Conservation (phyloP, 2,329 filamentous ascomycete species). For the Zasmidium angulare region DNA sequence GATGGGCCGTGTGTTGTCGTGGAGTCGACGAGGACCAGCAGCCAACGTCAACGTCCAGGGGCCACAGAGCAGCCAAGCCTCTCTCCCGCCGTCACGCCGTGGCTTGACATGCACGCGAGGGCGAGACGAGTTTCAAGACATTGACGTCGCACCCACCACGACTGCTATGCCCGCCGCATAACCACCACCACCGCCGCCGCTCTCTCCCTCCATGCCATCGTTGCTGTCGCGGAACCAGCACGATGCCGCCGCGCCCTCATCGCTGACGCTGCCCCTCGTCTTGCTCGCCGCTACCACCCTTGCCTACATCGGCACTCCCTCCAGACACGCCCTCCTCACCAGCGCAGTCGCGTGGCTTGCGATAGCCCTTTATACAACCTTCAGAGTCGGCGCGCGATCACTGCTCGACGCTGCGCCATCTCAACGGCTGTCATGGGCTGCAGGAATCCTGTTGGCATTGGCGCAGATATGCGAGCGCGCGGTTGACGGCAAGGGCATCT, state of each 20-base stretch:
- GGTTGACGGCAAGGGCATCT: conserved; percentile 44
- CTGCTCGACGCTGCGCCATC: conserved; percentile 25
- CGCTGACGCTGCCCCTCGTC: conserved; percentile 31
- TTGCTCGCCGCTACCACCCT: conserved; percentile 35
- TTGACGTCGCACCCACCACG: not conserved
- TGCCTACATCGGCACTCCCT: conserved; percentile 15
- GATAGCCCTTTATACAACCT: conserved; percentile 38
- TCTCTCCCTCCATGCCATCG: conserved; percentile 21
- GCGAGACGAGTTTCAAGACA: no score
- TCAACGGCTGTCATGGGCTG: conserved; percentile 38
- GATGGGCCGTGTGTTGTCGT: not conserved
- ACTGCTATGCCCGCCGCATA: not conserved
- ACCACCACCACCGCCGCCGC: not conserved
- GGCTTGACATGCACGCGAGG: no score
- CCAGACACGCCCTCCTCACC: conserved; percentile 38
- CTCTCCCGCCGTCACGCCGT: no score
- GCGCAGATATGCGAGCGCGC: conserved; percentile 46
- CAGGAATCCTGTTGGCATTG: conserved; percentile 44
- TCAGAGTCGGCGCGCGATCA: conserved; percentile 31
- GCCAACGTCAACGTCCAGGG: no score
- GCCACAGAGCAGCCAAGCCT: no score
- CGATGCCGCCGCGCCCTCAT: conserved; percentile 18
- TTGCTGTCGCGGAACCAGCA: conserved; percentile 25
- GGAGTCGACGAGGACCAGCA: no score
- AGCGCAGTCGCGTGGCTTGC: conserved; percentile 44